Evolutionary conservation across 371 early-diverging fungal genomes (phyloP), one percentile per base, ranked within the genome.

Genomic region (Circinella umbellata): DNA sequence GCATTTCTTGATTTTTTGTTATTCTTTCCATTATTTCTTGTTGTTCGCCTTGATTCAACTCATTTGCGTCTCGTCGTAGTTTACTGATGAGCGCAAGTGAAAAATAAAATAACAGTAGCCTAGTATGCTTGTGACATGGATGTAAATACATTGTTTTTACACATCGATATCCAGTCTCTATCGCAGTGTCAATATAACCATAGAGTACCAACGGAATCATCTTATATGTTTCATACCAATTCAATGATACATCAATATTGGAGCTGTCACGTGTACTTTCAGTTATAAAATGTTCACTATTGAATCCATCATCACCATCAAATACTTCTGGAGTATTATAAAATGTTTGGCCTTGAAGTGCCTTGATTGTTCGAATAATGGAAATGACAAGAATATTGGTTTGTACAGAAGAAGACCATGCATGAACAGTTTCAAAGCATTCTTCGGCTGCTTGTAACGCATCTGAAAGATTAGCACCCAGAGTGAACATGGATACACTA

Each of bases 251-350:
- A 34, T 70, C 54, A 1, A 74, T 66, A 46, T 80, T 81, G 0
- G 75, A 49, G 46, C 78, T 80, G 11, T 76, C 76, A 9, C 75
- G 70, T 60, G 71, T 70, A 37, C 77, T 81, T 60, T 83, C 81
- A 6, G 54, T 46, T 7, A 83, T 66, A 68, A 83, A 83, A 37
- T 79, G 78, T 4, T 51, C 64, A 49, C 81, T 81, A 53, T 74
- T 78, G 34, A 80, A 83, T 9, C 79, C 81, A 69, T 83, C 84
- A 35, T 81, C 78, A 5, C 80, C 79, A 37, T 83, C 76, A 73
- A 81, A 81, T 2, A 83, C 72, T 4, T 73, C 62, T 0, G 80
- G 60, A 20, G 67, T 63, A 4, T 66, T 46, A 15, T 62, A 69
- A 39, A 69, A 78, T 4, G 84, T 80, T 46, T 78, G 72, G 18